A percentile compares a stretch with the other conserved stretches of the same genome.
These are phyloP conservation scores for Gossypium raimondii DNA, from an alignment of 345 rosid species.

Conservation along the genomic window DNA sequence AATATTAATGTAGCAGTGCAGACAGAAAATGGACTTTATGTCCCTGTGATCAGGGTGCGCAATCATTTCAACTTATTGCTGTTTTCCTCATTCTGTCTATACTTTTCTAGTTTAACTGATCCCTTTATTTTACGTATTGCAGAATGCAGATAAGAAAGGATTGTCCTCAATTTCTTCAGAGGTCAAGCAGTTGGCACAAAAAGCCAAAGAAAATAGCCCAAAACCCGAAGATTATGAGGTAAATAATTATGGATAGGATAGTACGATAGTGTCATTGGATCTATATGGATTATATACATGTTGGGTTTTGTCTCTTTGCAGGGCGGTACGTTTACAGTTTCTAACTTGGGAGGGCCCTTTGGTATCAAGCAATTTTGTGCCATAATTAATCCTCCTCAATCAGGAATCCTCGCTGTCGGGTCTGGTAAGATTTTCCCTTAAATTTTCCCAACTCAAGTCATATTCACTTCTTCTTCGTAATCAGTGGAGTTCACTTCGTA, in stretches of 20 bases:
- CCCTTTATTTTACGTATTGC: slow-evolving; percentile 18
- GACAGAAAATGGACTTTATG: slow-evolving; percentile 92
- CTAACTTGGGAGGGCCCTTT: slow-evolving; percentile 98
- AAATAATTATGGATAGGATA: background rate
- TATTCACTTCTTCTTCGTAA: slow-evolving; percentile 6
- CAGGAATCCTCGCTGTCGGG: slow-evolving; percentile 91
- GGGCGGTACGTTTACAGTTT: slow-evolving; percentile 96
- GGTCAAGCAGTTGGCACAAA: slow-evolving; percentile 81
- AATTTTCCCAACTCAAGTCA: background rate
- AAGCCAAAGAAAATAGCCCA: slow-evolving; percentile 81
- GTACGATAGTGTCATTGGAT: background rate
- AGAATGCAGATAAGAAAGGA: slow-evolving; percentile 97
- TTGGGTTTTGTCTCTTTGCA: slow-evolving; percentile 29
- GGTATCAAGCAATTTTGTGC: slow-evolving; percentile 95
- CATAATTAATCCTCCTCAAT: slow-evolving; percentile 90
- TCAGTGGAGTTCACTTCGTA: slow-evolving; percentile 7
- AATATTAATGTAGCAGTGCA: slow-evolving; percentile 94
- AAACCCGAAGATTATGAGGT: slow-evolving; percentile 98
- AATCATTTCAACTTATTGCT: background rate
- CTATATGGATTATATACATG: background rate
- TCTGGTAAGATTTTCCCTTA: slow-evolving; percentile 49
- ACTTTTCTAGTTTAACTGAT: background rate
- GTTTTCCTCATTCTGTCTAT: background rate
- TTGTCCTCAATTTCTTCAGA: slow-evolving; percentile 72
- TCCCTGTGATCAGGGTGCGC: slow-evolving; percentile 85